phyloP scores from a whole-genome alignment of 23 red algal species.

The Gracilaria domingensis region DNA sequence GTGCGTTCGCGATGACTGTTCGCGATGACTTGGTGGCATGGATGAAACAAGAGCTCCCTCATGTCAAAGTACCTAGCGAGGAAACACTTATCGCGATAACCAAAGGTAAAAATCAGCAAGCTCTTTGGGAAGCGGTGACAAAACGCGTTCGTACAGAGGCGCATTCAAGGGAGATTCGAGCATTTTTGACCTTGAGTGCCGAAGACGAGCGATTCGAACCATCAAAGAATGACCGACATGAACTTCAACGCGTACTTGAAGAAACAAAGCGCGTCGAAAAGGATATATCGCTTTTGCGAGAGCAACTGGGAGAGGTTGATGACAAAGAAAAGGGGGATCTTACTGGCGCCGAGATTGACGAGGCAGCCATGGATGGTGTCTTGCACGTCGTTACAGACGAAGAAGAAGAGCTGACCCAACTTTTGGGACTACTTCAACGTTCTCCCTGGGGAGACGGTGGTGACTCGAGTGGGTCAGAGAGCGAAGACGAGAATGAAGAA shows the following conservation, averaged over 20 bases:
- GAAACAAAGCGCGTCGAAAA: neutral
- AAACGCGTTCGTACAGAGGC: slow-evolving; percentile 15
- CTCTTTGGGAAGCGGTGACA: slow-evolving; percentile 14
- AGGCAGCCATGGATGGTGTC: slow-evolving; percentile 24
- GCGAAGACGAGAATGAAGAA: neutral
- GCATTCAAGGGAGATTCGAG: slow-evolving; percentile 5
- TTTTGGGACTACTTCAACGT: slow-evolving; percentile 11
- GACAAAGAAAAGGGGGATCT: slow-evolving; percentile 14
- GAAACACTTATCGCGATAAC: slow-evolving; percentile 6
- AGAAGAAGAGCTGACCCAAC: slow-evolving; percentile 23
- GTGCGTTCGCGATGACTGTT: neutral
- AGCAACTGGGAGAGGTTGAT: slow-evolving; percentile 18
- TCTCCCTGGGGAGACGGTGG: slow-evolving; percentile 26
- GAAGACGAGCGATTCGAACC: neutral
- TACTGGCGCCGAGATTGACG: slow-evolving; percentile 4
- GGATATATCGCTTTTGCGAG: slow-evolving; percentile 1
- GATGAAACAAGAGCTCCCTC: slow-evolving; percentile 37
- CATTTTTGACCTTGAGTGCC: neutral
- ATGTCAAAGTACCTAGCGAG: slow-evolving; percentile 3
- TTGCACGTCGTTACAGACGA: slow-evolving; percentile 5
- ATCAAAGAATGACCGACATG: neutral
- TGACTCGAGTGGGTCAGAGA: slow-evolving; percentile 12
- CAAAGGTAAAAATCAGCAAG: neutral
- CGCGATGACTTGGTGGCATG: slow-evolving; percentile 28
- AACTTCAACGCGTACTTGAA: neutral